phyloP scores from a whole-genome alignment of 1,139 yeast genomes.

The Geotrichum candidum region DNA sequence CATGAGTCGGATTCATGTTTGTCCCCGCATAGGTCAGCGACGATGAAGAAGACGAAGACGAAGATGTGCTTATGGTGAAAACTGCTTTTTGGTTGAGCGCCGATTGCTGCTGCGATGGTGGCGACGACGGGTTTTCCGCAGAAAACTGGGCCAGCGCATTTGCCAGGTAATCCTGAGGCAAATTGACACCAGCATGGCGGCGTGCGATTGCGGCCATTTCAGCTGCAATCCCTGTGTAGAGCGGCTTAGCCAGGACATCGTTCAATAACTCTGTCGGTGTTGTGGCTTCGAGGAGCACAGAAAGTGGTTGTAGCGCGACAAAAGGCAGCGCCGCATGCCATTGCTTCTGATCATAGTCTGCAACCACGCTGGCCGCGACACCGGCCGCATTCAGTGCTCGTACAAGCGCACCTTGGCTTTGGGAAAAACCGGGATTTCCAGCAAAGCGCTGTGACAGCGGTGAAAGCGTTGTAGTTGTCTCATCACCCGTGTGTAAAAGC shows the following conservation, averaged over 20 bases:
- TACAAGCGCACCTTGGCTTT: not conserved
- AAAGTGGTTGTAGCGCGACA: conserved; percentile 69
- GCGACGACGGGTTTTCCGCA: not conserved
- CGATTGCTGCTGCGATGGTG: not conserved
- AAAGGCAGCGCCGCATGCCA: conserved; percentile 82
- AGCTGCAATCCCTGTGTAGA: conserved; percentile 57
- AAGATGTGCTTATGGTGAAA: not conserved
- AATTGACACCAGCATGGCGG: conserved; percentile 12
- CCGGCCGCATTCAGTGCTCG: conserved; percentile 15
- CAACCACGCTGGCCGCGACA: conserved; percentile 13
- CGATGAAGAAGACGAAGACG: conserved; percentile 15
- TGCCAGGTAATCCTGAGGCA: conserved; percentile 13
- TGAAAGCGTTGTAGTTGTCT: conserved; percentile 19
- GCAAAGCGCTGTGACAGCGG: conserved; percentile 21
- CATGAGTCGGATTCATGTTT: conserved; percentile 23
- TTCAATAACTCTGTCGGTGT: conserved; percentile 51
- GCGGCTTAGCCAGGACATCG: conserved; percentile 78
- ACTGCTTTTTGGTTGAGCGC: not conserved
- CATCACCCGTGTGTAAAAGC: conserved; percentile 16
- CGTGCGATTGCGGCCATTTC: conserved; percentile 16
- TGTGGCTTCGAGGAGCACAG: conserved; percentile 66
- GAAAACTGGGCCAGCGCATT: not conserved
- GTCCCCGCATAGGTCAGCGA: conserved; percentile 12
- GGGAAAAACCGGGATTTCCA: conserved; percentile 7
- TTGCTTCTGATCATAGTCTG: conserved; percentile 40